These are phyloP conservation scores for Ogataea nakhonphanomensis DNA, from an alignment of 805 yeast species.

Conservation along the genomic window DNA sequence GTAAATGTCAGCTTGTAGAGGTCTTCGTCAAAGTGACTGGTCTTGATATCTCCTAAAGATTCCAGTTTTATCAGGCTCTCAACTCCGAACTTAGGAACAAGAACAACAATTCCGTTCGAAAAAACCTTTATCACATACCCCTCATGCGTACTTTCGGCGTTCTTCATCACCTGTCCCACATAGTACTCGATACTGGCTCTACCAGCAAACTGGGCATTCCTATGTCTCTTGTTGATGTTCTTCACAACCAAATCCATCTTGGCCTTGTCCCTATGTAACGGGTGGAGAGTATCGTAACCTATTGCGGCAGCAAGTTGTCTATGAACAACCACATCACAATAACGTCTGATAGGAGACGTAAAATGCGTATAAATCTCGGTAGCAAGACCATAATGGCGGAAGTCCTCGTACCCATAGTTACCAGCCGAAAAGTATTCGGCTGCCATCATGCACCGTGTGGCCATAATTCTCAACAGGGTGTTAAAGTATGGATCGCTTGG, in stretches of 20 bases:
- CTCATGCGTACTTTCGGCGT: constrained; percentile 72
- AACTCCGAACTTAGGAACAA: constrained; percentile 94
- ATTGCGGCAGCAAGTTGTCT: constrained; percentile 98
- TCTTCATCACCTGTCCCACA: constrained; percentile 96
- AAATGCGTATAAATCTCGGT: constrained; percentile 97
- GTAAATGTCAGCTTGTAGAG: constrained; percentile 63
- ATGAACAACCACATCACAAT: constrained; percentile 96
- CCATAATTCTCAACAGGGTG: constrained; percentile 90
- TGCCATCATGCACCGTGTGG: constrained; percentile 98
- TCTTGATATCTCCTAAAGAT: constrained; percentile 59
- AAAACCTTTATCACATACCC: constrained; percentile 92
- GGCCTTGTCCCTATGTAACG: constrained; percentile 79
- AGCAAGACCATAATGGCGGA: constrained; percentile 95
- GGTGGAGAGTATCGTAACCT: constrained; percentile 81
- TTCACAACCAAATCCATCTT: constrained; percentile 87
- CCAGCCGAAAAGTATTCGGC: constrained; percentile 97
- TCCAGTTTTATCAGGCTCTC: constrained; percentile 89
- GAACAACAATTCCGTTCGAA: constrained; percentile 89
- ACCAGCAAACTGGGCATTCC: constrained; percentile 99
- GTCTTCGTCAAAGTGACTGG: constrained; percentile 73
- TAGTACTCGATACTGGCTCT: constrained; percentile 96
- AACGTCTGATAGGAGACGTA: constrained; percentile 97
- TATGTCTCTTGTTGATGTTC: constrained; percentile 88
- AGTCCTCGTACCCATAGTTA: constrained; percentile 82
- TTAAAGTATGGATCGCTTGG: constrained; percentile 85